phyloP scores from a whole-genome alignment of 2,329 filamentous ascomycete species.

The Shiraia sp. region DNA sequence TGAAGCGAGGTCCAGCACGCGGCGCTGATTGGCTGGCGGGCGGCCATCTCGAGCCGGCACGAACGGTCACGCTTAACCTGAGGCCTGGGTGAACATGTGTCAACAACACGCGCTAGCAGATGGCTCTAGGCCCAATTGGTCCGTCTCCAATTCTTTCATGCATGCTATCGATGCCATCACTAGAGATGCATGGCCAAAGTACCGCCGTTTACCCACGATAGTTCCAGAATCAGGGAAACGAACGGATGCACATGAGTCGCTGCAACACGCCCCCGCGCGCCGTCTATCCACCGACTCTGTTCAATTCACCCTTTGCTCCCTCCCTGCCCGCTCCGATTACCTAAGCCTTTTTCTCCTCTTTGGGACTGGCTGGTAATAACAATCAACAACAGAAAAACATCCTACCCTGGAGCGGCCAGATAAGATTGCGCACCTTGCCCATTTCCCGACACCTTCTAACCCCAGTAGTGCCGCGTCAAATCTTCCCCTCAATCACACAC shows the following conservation, averaged over 20 bases:
- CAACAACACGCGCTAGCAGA: background rate
- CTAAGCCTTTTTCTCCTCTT: no score
- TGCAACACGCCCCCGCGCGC: no score
- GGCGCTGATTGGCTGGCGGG: background rate
- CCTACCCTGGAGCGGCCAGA: no score
- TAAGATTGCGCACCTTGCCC: no score
- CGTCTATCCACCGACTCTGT: no score
- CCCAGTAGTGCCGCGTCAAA: constrained; percentile 7
- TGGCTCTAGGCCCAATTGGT: background rate
- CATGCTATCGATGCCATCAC: constrained; percentile 1
- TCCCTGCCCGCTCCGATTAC: no score
- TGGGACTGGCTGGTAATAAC: no score
- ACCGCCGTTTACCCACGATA: background rate
- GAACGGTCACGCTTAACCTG: no score
- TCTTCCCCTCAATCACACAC: constrained; percentile 4
- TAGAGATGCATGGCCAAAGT: background rate
- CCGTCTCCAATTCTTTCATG: constrained; percentile 9
- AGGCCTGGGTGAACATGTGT: constrained; percentile 1
- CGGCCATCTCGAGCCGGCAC: constrained; percentile 1
- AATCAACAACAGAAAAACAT: no score
- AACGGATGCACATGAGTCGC: constrained; percentile 3
- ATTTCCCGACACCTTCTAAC: no score
- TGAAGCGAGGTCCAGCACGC: background rate
- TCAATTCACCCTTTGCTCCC: no score
- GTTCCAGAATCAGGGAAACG: background rate